These are phyloP conservation scores for Colletotrichum chrysophilum DNA, from an alignment of 2,329 filamentous ascomycete species.

Conservation along the genomic window DNA sequence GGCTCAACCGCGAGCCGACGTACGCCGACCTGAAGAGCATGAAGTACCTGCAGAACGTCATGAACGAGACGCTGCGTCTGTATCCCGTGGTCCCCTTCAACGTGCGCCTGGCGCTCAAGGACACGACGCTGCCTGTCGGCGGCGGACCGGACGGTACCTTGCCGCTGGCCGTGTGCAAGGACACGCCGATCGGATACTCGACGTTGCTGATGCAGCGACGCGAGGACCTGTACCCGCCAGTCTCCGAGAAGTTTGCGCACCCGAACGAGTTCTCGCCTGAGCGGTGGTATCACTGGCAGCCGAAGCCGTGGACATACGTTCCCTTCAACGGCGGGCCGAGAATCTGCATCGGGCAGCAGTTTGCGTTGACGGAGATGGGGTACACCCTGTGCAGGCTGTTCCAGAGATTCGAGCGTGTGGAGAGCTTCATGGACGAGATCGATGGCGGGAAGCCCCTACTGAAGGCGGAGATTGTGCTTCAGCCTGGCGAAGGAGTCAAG, in stretches of 20 bases:
- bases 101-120: conserved; percentile 71
- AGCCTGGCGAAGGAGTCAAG: conserved; percentile 62
- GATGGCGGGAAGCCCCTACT: conserved; percentile 59
- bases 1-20: conserved; percentile 65
- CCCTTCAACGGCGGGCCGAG: conserved; percentile 78
- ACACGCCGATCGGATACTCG: conserved; percentile 70
- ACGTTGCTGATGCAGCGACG: conserved; percentile 77
- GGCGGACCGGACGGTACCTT: conserved; percentile 67
- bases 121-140: conserved; percentile 77
- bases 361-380: conserved; percentile 77
- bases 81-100: conserved; percentile 85
- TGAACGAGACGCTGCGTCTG: conserved; percentile 80
- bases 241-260: conserved; percentile 49
- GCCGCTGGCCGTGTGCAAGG: conserved; percentile 71
- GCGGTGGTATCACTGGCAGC: conserved; percentile 68
- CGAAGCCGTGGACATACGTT: conserved; percentile 73
- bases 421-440: conserved; percentile 59
- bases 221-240: conserved; percentile 62
- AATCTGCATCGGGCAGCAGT: conserved; percentile 82
- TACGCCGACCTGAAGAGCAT: conserved; percentile 87
- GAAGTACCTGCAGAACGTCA: conserved; percentile 77
- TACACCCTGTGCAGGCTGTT: conserved; percentile 77
- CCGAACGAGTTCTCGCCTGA: conserved; percentile 66
- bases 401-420: conserved; percentile 71
- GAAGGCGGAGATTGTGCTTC: conserved; percentile 65